Base-by-base conservation (phyloP, 306 rosid species). In the Trifolium fragiferum region DNA sequence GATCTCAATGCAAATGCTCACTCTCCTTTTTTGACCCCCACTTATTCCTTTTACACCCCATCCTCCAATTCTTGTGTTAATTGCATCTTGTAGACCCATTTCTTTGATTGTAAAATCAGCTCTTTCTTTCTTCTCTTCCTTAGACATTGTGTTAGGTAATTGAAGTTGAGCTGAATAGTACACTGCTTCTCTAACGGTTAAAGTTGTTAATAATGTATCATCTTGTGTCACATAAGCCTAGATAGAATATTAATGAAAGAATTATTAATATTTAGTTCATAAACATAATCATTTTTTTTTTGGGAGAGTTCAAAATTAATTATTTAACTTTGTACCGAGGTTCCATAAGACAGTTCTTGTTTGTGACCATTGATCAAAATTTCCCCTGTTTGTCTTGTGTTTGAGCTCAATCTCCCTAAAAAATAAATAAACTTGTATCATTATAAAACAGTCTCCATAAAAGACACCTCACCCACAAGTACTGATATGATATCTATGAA, bases 111-210 rank as follows among this genome's bases (percentile, higher is more conserved):
- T 84, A 5, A 68, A 38, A 0, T 76, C 88, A 62, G 88, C 86
- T 72, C 80, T 79, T 21, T 82, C 78, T 60, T 63, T 82, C 50
- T 85, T 85, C 76, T 85, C 82, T 68, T 51, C 33, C 13, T 76
- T 76, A 1, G 86, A 72, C 82, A 85, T 79, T 18, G 80, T n/a
- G 49, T 85, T 58, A 0, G 86, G 84, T 2, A 82, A 51, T 38
- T 85, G 88, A 14, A 85, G 88, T 37, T 82, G 86, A 10, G 88
- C 88, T 47, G 88, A 85, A 37, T 85, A 85, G 19, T 82, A 33
- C 40, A 85, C 82, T 15, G 84, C 82, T 79, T 85, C 88, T 72
- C 78, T 53, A 1, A 82, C 86, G 0, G 88, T 85, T 72, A 85
- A 65, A 19, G 86, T 79, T 38, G 74, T 55, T 19, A 85, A 2